These are phyloP conservation scores for Saccharomyces hybrid DNA, from an alignment of 1,139 yeast genomes.

Conservation along the genomic window DNA sequence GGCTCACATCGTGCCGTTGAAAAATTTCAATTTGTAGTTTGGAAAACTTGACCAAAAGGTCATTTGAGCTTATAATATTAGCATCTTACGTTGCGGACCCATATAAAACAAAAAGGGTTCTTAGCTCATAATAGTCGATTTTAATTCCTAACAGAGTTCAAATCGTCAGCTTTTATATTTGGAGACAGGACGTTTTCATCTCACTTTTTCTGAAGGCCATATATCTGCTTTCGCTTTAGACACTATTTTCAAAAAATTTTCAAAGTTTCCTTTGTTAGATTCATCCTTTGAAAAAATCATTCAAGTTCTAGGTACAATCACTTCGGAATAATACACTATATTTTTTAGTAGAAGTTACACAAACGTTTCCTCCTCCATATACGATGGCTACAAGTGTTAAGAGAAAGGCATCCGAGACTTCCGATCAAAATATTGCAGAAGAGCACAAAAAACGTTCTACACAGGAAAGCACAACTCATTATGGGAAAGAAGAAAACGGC, in stretches of 20 bases:
- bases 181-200: neutral
- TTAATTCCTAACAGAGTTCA: neutral
- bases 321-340: neutral
- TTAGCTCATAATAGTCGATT: neutral
- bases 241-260: neutral
- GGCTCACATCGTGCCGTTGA: neutral
- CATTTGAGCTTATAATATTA: neutral
- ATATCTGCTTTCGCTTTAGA: neutral
- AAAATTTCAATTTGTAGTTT: slow-evolving; percentile 1
- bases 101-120: neutral
- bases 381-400: slow-evolving; percentile 12
- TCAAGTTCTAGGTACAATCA: neutral
- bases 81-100: neutral
- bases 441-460: slow-evolving; percentile 1
- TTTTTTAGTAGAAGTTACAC: neutral
- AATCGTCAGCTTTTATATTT: neutral
- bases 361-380: neutral
- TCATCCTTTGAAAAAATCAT: neutral
- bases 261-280: neutral
- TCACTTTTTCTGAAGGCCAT: neutral
- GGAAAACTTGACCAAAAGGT: neutral
- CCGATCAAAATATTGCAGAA: slow-evolving; percentile 1
- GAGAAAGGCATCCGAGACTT: slow-evolving; percentile 11
- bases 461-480: slow-evolving; percentile 7
- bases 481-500: slow-evolving; percentile 14